Base-by-base conservation (phyloP, 2,329 filamentous ascomycete species). In the Xylariaceae sp. region DNA sequence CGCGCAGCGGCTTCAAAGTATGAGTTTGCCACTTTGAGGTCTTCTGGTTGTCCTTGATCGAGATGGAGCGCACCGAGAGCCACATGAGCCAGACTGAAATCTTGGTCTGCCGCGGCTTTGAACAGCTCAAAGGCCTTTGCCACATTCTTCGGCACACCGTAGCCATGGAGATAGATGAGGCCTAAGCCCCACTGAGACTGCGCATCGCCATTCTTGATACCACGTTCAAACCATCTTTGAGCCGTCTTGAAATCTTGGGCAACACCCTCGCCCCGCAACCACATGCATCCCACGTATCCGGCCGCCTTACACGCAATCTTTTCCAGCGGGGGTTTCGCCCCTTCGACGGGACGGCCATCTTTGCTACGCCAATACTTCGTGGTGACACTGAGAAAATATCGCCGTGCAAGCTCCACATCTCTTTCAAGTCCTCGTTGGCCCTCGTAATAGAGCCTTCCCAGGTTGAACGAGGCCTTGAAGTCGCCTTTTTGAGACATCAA, bases 401-500 rank as follows among this genome's bases (percentile, higher is more conserved):
- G 85, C 72, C 88, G 88, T 0, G 92, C 91, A 47, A 86, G 80
- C 34, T 82, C 82, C 51, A 92, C 81, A 68, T 95, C 89, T 17
- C 86, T 82, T 55, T 88, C 86, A 48, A 96, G 78, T 0, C 85
- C 86, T 57, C 89, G 82, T 58, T 90, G 86, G 0, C 92, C 92
- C 59, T 97, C 92, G 69, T 96, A 96, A 72, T 95, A 89, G 62
- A 96, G 83, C 64, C 90, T 86, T 2, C 90, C 92, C 0, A 97
- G 78, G 62, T 89, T 92, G 68, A 92, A 92, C 0, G 90, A 93
- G 0, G 92, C 90, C 71, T 90, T 92, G 58, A 90, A 84, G 69
- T 96, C 91, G 9, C 92, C 92, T 72, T 96, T 96, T 61, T 92
- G 86, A 4, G 91, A 91, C 81, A 96, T 88, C 48, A 96, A 80